phyloP scores from a whole-genome alignment of 2,329 filamentous ascomycete genomes.

The Aphanoascus verrucosus region DNA sequence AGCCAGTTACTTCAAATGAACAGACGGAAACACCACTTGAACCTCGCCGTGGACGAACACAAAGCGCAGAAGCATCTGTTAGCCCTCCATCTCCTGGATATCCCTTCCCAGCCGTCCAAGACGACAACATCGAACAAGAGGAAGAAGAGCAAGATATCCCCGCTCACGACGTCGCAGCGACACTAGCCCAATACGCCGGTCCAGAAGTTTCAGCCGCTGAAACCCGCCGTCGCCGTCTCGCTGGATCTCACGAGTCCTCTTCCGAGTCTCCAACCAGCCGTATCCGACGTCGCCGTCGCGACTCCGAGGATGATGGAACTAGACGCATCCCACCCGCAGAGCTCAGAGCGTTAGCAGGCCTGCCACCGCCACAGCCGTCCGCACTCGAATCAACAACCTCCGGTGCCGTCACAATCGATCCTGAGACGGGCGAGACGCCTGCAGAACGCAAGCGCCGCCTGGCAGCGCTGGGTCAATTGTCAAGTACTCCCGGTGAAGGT shows the following conservation, averaged over 20 bases:
- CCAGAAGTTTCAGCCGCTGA: slow-evolving; percentile 22
- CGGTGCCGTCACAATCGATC: not conserved
- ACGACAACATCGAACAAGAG: slow-evolving; percentile 19
- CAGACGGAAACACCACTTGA: not conserved
- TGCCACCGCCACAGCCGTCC: not conserved
- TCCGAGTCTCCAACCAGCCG: slow-evolving; percentile 2
- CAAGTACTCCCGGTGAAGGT: slow-evolving; percentile 20
- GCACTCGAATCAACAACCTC: not conserved
- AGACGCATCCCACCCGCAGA: slow-evolving; percentile 33
- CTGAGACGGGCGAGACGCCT: slow-evolving; percentile 34
- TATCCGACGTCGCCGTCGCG: slow-evolving; percentile 17
- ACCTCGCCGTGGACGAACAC: not conserved
- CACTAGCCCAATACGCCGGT: slow-evolving; percentile 29
- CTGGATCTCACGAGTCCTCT: not conserved
- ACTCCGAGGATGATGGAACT: slow-evolving; percentile 37
- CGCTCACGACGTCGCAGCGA: slow-evolving; percentile 29
- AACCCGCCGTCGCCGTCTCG: slow-evolving; percentile 14
- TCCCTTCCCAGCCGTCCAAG: slow-evolving; percentile 6
- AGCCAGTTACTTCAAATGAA: slow-evolving; percentile 28
- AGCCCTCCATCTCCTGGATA: not conserved
- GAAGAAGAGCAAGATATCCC: slow-evolving; percentile 21
- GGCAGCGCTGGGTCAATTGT: slow-evolving; percentile 32
- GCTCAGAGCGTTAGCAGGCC: slow-evolving; percentile 12
- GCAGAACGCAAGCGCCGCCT: slow-evolving; percentile 39
- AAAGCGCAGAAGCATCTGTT: not conserved